phyloP scores from a whole-genome alignment of 1,284 basidiomycete species.

The Amylostereum areolatum region DNA sequence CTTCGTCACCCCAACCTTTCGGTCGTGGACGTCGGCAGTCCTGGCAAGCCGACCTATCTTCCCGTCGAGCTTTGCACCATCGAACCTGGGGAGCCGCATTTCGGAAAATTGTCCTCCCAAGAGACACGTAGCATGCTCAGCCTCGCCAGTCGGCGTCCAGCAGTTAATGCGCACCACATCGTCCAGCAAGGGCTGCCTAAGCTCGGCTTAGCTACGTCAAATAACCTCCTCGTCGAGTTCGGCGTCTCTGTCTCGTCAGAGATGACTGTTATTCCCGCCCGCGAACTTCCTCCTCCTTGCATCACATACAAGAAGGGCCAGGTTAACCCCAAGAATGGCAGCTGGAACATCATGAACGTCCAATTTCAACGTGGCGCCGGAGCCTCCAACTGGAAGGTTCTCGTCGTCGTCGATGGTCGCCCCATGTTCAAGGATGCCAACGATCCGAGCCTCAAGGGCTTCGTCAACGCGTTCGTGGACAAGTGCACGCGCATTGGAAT shows the following conservation, averaged over 20 bases:
- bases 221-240: slow-evolving; percentile 40
- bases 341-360: slow-evolving; percentile 69
- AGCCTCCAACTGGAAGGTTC: slow-evolving; percentile 50
- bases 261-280: slow-evolving; percentile 57
- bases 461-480: slow-evolving; percentile 42
- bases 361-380: slow-evolving; percentile 50
- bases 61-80: slow-evolving; percentile 73
- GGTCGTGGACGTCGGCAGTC: slow-evolving; percentile 49
- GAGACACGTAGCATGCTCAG: slow-evolving; percentile 63
- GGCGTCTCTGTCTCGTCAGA: slow-evolving; percentile 45
- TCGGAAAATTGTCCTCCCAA: slow-evolving; percentile 42
- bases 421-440: slow-evolving; percentile 30
- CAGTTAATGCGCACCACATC: slow-evolving; percentile 51
- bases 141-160: slow-evolving; percentile 54
- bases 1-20: slow-evolving; percentile 52
- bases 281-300: slow-evolving; percentile 54
- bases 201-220: slow-evolving; percentile 41
- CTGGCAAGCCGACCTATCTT: slow-evolving; percentile 38
- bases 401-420: slow-evolving; percentile 49
- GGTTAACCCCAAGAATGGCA: slow-evolving; percentile 43
- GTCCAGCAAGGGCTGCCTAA: slow-evolving; percentile 45
- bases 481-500: slow-evolving; percentile 56
- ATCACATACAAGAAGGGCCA: slow-evolving; percentile 46
- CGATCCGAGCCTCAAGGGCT: slow-evolving; percentile 32
- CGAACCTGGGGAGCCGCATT: slow-evolving; percentile 44